Conservation (phyloP, 805 yeast genomes). For the Yarrowia sp. region DNA sequence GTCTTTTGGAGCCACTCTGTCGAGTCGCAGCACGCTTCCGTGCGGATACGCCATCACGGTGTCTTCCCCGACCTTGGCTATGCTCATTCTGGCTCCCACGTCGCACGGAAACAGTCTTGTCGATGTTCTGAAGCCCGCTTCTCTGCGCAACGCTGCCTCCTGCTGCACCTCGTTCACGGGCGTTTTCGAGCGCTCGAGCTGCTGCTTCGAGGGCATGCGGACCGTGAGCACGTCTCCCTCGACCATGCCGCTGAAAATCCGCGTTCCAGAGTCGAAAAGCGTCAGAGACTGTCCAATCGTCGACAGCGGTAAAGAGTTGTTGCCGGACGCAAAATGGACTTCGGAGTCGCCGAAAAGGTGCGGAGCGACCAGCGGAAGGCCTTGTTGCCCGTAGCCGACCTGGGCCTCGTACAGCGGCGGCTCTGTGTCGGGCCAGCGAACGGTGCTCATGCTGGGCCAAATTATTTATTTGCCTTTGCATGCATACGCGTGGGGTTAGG, state of each 20-base stretch:
- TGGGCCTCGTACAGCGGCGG: constrained; percentile 1
- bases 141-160: no score
- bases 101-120: not conserved
- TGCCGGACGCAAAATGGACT: not conserved
- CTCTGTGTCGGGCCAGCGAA: not conserved
- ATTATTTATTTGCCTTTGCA: no score
- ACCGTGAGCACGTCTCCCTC: no score
- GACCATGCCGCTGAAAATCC: not conserved
- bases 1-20: not conserved
- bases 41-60: no score
- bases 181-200: no score
- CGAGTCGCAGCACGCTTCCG: no score
- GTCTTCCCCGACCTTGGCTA: not conserved
- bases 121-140: not conserved
- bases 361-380: not conserved
- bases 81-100: not conserved
- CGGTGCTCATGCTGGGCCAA: not conserved
- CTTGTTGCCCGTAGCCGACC: not conserved
- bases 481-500: no score
- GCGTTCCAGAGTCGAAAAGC: not conserved
- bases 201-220: no score
- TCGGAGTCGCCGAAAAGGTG: not conserved
- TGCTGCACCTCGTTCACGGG: no score
- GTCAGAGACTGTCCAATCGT: not conserved
- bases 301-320: not conserved